Evolutionary conservation across 139 green algal genomes (phyloP).

Genomic region (Chlorella sp.): DNA sequence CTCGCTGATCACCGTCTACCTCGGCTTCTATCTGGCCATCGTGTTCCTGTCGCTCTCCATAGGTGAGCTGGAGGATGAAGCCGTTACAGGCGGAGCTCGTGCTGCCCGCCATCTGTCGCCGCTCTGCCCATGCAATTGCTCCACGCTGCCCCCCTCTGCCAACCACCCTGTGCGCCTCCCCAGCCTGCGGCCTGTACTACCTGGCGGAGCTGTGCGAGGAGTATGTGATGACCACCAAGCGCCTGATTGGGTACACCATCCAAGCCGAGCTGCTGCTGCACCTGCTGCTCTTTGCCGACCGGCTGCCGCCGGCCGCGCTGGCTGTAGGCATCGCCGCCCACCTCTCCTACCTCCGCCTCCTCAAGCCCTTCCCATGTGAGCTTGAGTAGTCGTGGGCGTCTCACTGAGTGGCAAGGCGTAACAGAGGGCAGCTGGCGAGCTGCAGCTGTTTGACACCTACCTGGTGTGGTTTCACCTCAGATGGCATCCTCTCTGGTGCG

Average conservation of each 20-base stretch:
- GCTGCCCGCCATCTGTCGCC: too few relatives aligned
- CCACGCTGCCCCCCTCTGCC: not conserved
- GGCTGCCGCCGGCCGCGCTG: constrained; percentile 43
- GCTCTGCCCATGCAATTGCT: not conserved
- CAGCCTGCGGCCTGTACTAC: constrained; percentile 65
- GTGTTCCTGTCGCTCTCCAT: constrained; percentile 63
- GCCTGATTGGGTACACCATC: constrained; percentile 41
- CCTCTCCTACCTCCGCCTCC: constrained; percentile 45
- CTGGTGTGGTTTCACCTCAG: too few relatives aligned
- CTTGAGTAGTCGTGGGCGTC: too few relatives aligned
- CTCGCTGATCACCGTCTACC: constrained; percentile 1
- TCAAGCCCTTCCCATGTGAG: constrained; percentile 51
- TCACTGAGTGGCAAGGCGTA: too few relatives aligned
- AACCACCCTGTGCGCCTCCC: not conserved
- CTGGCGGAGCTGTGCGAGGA: constrained; percentile 64
- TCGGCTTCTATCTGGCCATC: constrained; percentile 50
- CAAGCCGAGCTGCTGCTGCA: constrained; percentile 49
- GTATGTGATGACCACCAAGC: constrained; percentile 51
- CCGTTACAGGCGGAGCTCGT: not conserved
- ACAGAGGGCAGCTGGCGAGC: too few relatives aligned
- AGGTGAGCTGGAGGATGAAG: constrained; percentile 17
- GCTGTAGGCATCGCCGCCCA: constrained; percentile 34
- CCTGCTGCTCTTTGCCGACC: constrained; percentile 51
- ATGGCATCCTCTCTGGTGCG: too few relatives aligned
- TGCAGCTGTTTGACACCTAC: too few relatives aligned